phyloP scores from a whole-genome alignment of 2,329 filamentous ascomycete genomes.

The Fusarium nanum region DNA sequence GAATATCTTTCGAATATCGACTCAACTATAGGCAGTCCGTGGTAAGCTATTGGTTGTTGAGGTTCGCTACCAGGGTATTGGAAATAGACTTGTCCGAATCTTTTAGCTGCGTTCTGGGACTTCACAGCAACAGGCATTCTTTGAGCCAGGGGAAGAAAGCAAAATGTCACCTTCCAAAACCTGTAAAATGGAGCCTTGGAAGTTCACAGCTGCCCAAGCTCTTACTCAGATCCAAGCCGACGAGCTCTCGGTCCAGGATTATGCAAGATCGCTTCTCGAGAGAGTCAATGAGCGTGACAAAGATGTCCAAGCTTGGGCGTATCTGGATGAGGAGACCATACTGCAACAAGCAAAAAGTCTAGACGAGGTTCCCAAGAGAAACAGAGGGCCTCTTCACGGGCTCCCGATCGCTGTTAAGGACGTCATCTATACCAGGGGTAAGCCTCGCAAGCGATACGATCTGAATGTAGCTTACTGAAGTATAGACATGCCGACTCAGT shows the following conservation, averaged over 20 bases:
- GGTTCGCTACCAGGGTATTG: neutral
- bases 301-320: conserved; percentile 63
- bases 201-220: conserved; percentile 58
- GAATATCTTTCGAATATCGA: neutral
- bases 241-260: conserved; percentile 61
- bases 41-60: conserved; percentile 1
- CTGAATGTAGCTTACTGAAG: conserved; percentile 1
- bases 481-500: conserved; percentile 67
- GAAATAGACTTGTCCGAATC: neutral
- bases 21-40: neutral
- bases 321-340: conserved; percentile 58
- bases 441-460: neutral
- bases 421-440: conserved; percentile 67
- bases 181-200: conserved; percentile 32
- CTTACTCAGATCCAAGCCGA: conserved; percentile 54
- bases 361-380: conserved; percentile 59
- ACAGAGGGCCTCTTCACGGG: conserved; percentile 68
- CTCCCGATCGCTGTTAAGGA: conserved; percentile 70
- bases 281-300: conserved; percentile 59
- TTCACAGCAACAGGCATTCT: neutral
- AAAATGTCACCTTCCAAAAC: conserved; percentile 32
- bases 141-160: neutral
- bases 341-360: conserved; percentile 62
- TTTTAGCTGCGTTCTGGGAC: neutral
- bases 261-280: conserved; percentile 60